phyloP scores from a whole-genome alignment of 306 rosid genomes.

The Lathyrus tuberosus region DNA sequence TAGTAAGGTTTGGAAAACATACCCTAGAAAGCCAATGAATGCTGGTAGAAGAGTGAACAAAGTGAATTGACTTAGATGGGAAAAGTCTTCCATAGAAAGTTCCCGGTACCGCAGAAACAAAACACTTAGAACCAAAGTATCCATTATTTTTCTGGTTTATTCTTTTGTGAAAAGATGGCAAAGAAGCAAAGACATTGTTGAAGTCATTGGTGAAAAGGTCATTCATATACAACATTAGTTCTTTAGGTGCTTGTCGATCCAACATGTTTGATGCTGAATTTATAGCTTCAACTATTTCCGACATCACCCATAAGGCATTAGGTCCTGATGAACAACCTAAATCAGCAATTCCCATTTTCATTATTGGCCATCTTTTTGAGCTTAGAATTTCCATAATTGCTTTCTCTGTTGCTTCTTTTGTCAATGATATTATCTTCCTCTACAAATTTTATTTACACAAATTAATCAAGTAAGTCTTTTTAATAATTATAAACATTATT shows the following conservation, averaged over 20 bases:
- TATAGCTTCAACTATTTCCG: constrained; percentile 47
- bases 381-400: constrained; percentile 46
- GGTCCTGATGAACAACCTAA: constrained; percentile 94
- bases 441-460: constrained; percentile 18
- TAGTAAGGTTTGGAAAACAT: background rate
- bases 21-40: constrained; percentile 83
- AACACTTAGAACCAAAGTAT: constrained; percentile 39
- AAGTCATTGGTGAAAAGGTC: constrained; percentile 79
- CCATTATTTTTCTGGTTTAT: constrained; percentile 25
- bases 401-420: constrained; percentile 43
- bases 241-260: constrained; percentile 36
- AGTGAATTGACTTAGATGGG: constrained; percentile 49
- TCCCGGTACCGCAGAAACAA: constrained; percentile 61
- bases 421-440: constrained; percentile 50
- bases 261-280: constrained; percentile 32
- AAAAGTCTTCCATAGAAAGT: constrained; percentile 64
- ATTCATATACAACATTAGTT: constrained; percentile 57
- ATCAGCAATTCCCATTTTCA: constrained; percentile 71
- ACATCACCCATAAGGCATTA: constrained; percentile 54
- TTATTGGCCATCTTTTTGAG: constrained; percentile 24
- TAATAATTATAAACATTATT: no score
- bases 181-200: no score
- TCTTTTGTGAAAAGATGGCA: constrained; percentile 60
- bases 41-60: constrained; percentile 77
- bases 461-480: background rate